Conservation (phyloP, 106 monocot genomes). For the Agapanthus africanus region DNA sequence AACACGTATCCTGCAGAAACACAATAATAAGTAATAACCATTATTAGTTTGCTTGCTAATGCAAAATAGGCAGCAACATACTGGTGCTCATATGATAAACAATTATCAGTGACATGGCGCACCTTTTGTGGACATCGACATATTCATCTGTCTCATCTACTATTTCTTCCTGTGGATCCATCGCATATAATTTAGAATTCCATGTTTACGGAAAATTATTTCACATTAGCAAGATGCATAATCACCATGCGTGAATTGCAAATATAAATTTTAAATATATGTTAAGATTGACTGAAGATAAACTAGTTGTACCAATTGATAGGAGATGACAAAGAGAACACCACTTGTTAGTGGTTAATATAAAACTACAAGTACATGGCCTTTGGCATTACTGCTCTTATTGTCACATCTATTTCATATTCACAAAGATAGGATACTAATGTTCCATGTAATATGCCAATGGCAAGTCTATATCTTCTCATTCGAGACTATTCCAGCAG, state of each 20-base stretch:
- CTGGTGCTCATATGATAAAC: not conserved
- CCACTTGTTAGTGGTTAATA: no score
- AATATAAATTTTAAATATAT: not conserved
- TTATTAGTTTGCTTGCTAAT: slow-evolving; percentile 2
- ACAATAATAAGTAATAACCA: not conserved
- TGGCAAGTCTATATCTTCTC: no score
- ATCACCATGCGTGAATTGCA: not conserved
- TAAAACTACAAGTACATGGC: not conserved
- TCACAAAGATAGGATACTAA: not conserved
- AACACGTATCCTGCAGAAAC: slow-evolving; percentile 80
- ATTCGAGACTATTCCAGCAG: no score
- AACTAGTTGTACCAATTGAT: no score
- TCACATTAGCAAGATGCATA: not conserved
- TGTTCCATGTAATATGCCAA: no score
- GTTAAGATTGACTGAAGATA: not conserved
- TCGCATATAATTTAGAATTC: not conserved
- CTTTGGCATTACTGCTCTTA: not conserved
- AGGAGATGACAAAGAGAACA: no score
- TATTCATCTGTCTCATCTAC: slow-evolving; percentile 99
- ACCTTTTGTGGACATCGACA: slow-evolving; percentile 99
- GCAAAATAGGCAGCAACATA: not conserved
- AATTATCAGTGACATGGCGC: not conserved
- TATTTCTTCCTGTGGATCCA: slow-evolving; percentile 76
- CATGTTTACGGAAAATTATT: not conserved
- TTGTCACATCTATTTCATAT: not conserved